Conservation (phyloP, 2,329 filamentous ascomycete species). For the Ophiostoma tasmaniense region DNA sequence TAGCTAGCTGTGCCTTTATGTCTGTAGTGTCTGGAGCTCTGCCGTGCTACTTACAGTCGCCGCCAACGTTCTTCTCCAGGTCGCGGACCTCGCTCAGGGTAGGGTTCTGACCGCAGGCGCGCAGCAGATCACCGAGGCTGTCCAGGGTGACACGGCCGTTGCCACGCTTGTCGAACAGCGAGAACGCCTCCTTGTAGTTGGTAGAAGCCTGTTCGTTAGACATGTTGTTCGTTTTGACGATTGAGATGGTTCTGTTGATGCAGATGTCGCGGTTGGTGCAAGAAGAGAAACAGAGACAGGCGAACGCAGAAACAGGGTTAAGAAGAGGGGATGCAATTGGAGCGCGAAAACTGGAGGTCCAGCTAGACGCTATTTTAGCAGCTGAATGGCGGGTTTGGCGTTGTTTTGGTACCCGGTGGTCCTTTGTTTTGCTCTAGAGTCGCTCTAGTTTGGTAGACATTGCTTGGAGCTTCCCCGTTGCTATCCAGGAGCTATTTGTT, state of each 20-base stretch:
- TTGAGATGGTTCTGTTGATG: neutral
- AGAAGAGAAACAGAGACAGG: neutral
- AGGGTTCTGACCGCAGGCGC: slow-evolving; percentile 96
- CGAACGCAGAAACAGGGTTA: neutral
- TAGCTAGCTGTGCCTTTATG: neutral
- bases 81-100: slow-evolving; percentile 88
- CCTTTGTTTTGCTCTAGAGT: slow-evolving; percentile 2
- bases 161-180: slow-evolving; percentile 98
- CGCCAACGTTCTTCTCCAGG: slow-evolving; percentile 79
- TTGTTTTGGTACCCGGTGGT: slow-evolving; percentile 7
- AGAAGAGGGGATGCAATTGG: neutral
- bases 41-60: slow-evolving; percentile 67
- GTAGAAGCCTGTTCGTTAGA: slow-evolving; percentile 63
- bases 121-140: slow-evolving; percentile 83
- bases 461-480: neutral
- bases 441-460: neutral
- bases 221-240: slow-evolving; percentile 27
- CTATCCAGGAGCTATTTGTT: neutral
- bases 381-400: neutral
- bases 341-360: neutral
- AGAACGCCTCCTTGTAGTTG: slow-evolving; percentile 99
- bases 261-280: neutral
- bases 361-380: neutral
- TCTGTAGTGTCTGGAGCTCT: neutral
- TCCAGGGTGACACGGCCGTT: slow-evolving; percentile 84